Evolutionary conservation across 139 green algal genomes (phyloP), one percentile per base, ranked within the genome.

Genomic region (Tetradesmus obliquus): DNA sequence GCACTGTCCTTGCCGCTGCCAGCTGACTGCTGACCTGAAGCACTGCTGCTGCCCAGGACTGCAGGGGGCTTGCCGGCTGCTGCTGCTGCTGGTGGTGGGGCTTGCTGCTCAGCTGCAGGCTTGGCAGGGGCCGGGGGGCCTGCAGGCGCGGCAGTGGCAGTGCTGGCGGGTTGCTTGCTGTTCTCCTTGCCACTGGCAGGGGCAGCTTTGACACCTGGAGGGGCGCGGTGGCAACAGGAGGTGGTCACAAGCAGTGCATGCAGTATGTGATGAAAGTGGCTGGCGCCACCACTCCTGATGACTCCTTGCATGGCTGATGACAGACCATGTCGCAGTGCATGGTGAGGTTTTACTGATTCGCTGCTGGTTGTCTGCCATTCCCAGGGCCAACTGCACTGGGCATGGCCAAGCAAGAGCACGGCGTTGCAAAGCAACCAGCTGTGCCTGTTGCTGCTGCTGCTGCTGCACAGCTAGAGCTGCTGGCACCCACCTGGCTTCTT

Each of bases 111-210:
- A 57, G 84, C 57, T 74, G 84, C 57, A 79, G 55, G n/a, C 45
- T 51, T 84, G n/a, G 74, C 74, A 82, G 74, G n/a, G 53, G 74
- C 9, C n/a, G 82, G 54, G n/a, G 82, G 19, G 22, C 84, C 86
- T 71, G 72, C 86, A 69, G 74, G 74, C 2, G 3, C 32, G 51
- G 17, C 24, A 79, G 69, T 17, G 7, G 51, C 74, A 58, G 87
- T 20, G 9, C 53, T 13, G 80, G 12, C 5, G 45, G 74, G 17
- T 22, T 55, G 51, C 5, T 55, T 53, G 17, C 55, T 66, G 55
- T 85, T 91, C 55, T 85, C 87, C 20, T 91, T 91, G 71, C 76
- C 62, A 53, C 66, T 71, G 32, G n/a, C 51, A 22, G 69, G 12
- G 53, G 20, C 51, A 86, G 72, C 24, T 72, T 81, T 85, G 54